phyloP scores from a whole-genome alignment of 2,329 filamentous ascomycete species.

The Colletotrichum chrysophilum region DNA sequence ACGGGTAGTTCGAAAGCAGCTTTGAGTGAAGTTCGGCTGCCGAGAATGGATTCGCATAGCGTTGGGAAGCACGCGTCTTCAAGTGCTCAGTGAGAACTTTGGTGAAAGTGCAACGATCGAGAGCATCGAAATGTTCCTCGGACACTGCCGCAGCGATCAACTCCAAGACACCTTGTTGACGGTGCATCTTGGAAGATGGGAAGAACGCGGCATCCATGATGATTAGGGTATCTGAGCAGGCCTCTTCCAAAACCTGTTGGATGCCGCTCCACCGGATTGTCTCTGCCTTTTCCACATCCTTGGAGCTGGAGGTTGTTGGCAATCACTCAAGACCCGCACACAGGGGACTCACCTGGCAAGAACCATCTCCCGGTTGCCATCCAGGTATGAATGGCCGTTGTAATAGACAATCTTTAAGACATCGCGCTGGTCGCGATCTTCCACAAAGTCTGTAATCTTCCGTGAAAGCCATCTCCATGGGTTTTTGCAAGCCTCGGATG shows the following conservation, averaged over 20 bases:
- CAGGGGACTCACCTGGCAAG: conserved; percentile 53
- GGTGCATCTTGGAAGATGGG: conserved; percentile 56
- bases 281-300: conserved; percentile 47
- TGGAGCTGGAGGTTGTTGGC: conserved; percentile 44
- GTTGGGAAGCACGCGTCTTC: conserved; percentile 49
- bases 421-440: conserved; percentile 58
- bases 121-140: conserved; percentile 52
- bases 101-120: conserved; percentile 60
- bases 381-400: conserved; percentile 58
- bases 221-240: conserved; percentile 59
- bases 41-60: conserved; percentile 48
- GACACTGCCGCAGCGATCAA: conserved; percentile 60
- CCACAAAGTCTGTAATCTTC: conserved; percentile 57
- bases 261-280: conserved; percentile 62
- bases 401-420: conserved; percentile 66
- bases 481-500: conserved; percentile 50
- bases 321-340: too few species aligned
- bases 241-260: conserved; percentile 61
- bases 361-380: conserved; percentile 62
- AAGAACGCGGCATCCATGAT: conserved; percentile 66
- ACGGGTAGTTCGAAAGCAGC: conserved; percentile 56
- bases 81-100: conserved; percentile 55
- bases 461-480: conserved; percentile 60
- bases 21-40: conserved; percentile 60
- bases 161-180: conserved; percentile 60